Evolutionary conservation across 139 green algal species (phyloP).

Genomic region (Edaphochlamys debaryana): DNA sequence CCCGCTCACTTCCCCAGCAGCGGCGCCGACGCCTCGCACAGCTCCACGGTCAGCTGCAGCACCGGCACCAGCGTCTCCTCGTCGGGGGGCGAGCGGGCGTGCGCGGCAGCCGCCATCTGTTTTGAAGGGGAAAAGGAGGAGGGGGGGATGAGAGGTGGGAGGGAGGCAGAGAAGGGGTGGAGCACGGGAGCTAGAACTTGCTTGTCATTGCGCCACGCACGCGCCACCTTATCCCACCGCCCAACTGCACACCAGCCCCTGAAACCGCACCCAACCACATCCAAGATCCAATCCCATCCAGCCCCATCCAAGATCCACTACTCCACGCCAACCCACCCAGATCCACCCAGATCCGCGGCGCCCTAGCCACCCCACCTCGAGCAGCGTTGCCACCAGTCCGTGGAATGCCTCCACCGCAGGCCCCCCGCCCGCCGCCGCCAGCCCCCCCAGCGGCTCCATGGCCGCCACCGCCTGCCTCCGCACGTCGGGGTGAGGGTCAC

Average conservation of each 20-base stretch:
- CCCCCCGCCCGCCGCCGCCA: slow-evolving; percentile 37
- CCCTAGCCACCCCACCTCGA: slow-evolving; percentile 60
- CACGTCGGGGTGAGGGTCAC: slow-evolving; percentile 57
- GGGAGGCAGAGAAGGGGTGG: not conserved
- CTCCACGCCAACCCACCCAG: too few species aligned
- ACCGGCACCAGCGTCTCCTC: slow-evolving; percentile 57
- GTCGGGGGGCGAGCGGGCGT: slow-evolving; percentile 15
- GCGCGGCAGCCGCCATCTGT: slow-evolving; percentile 25
- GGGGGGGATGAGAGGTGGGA: not conserved
- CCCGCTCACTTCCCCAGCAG: slow-evolving; percentile 66
- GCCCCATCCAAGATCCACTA: too few species aligned
- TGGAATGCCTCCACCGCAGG: slow-evolving; percentile 57
- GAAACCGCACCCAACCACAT: too few species aligned
- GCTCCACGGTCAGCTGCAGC: slow-evolving; percentile 71
- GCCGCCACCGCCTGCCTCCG: slow-evolving; percentile 63
- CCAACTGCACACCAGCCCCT: too few species aligned
- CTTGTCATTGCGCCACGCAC: too few species aligned
- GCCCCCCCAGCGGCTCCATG: slow-evolving; percentile 55
- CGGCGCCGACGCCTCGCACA: slow-evolving; percentile 62
- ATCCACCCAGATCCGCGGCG: too few species aligned
- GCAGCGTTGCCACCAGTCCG: slow-evolving; percentile 50
- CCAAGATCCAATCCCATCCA: too few species aligned
- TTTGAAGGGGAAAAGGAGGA: too few species aligned
- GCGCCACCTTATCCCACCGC: too few species aligned
- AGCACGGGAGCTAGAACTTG: too few species aligned